A percentile compares a stretch with the other conserved stretches of the same genome.
Conservation (phyloP, 2,329 filamentous ascomycete genomes). For the Coniochaeta sp. region DNA sequence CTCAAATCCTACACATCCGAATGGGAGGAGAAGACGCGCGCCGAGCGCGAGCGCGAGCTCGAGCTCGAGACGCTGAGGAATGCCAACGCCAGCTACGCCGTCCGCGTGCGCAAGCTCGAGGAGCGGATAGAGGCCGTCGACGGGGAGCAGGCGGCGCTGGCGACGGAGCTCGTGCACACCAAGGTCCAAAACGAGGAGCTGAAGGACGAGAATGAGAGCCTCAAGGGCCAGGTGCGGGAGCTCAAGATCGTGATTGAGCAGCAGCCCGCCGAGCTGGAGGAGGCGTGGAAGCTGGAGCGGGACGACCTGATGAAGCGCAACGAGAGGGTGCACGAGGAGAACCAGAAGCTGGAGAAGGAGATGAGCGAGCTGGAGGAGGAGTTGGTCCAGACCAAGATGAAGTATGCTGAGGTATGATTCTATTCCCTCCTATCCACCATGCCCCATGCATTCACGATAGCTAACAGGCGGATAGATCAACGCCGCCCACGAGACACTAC, state of each 20-base stretch:
- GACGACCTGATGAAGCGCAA: slow-evolving; percentile 90
- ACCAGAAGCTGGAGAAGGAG: slow-evolving; percentile 79
- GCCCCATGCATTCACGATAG: background rate
- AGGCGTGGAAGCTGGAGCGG: slow-evolving; percentile 73
- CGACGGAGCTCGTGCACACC: slow-evolving; percentile 82
- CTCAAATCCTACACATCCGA: slow-evolving; percentile 75
- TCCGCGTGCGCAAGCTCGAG: slow-evolving; percentile 78
- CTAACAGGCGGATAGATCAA: slow-evolving; percentile 51
- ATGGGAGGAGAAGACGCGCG: slow-evolving; percentile 86
- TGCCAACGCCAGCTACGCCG: slow-evolving; percentile 59
- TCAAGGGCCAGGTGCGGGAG: slow-evolving; percentile 79
- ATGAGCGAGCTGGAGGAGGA: slow-evolving; percentile 88
- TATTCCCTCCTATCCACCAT: background rate
- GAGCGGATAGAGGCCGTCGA: slow-evolving; percentile 84
- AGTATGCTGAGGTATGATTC: slow-evolving; percentile 80
- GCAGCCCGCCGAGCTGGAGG: slow-evolving; percentile 84
- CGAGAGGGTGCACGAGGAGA: slow-evolving; percentile 89
- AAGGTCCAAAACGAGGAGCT: slow-evolving; percentile 93
- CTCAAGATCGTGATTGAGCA: slow-evolving; percentile 80
- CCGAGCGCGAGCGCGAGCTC: slow-evolving; percentile 72
- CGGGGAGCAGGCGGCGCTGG: slow-evolving; percentile 81
- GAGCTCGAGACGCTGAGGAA: slow-evolving; percentile 70
- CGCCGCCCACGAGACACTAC: slow-evolving; percentile 62
- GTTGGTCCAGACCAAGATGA: slow-evolving; percentile 89
- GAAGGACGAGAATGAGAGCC: slow-evolving; percentile 79